Evolutionary conservation across 148 eudicot species (phyloP), one percentile per base, ranked within the genome.

Genomic region (Silene latifolia): DNA sequence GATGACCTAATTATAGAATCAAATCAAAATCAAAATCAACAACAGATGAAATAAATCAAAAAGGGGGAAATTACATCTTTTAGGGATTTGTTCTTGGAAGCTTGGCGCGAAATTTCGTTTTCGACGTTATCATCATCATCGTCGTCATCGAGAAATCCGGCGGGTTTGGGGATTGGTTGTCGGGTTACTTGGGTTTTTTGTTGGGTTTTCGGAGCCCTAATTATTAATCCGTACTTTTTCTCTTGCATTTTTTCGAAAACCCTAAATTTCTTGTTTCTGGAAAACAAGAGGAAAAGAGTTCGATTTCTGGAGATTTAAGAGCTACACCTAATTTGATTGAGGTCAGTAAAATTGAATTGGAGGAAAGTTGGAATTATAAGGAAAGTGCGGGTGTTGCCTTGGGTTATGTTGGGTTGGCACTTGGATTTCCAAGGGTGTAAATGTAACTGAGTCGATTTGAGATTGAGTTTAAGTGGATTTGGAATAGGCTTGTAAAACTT

Each of bases 61-160:
- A 5, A 35, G 32, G 67, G 61, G 71, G 58, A 21, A n/a, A n/a
- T 51, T 10, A 85, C 90, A 66, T 92, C 97, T 87, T 85, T 89
- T 42, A 76, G 86, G 51, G 96, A 77, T 80, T 92, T 95, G 76
- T 88, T 90, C 74, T 88, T 92, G 74, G 79, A 69, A 54, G 98
- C 98, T 39, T 92, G 96, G 11, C 97, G 91, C 63, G 93, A 85
- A 77, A 95, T 95, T 51, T 92, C 97, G 58, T 67, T 74, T 83
- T 95, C 96, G 7, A 92, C 88, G 64, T 48, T 48, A 48, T 87
- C 81, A 70, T 89, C 91, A 0, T 90, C 98, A 0, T 91, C 92
- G 32, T 92, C 95, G 5, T 88, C 95, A 4, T 88, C 89, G 25
- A 72, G 39, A 73, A 92, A 89, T 3, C 75, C 89, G 6, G 71